A percentile compares a stretch with the other conserved stretches of the same genome.
Conservation (phyloP, 1,284 basidiomycete genomes). For the Neonothopanus nambi region DNA sequence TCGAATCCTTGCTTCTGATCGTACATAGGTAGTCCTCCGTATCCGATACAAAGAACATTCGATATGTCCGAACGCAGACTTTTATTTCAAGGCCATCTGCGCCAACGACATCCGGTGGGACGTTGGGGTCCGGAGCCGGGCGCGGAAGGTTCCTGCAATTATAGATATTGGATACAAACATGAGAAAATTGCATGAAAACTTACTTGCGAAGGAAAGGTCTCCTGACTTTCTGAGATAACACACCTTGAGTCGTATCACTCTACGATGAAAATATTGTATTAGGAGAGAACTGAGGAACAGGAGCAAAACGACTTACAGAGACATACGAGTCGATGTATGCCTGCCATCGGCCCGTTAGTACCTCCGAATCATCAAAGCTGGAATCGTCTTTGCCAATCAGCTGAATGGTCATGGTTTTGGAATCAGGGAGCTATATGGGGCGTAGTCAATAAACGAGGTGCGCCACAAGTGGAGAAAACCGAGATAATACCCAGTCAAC, state of each 20-base stretch:
- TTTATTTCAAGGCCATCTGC: conserved; percentile 75
- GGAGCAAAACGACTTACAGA: conserved; percentile 50
- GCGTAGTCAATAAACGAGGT: conserved; percentile 16
- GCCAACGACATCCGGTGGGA: conserved; percentile 43
- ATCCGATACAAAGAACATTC: conserved; percentile 78
- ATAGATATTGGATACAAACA: neutral
- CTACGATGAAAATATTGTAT: conserved; percentile 36
- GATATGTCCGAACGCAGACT: conserved; percentile 83
- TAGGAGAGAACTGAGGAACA: neutral
- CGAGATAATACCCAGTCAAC: conserved; percentile 84
- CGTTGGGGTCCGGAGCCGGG: conserved; percentile 27
- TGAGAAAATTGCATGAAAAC: conserved; percentile 22
- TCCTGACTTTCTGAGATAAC: conserved; percentile 50
- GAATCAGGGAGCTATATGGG: conserved; percentile 60
- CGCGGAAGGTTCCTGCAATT: conserved; percentile 44
- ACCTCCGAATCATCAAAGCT: conserved; percentile 86
- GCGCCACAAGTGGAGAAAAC: neutral
- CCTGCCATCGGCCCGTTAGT: conserved; percentile 81
- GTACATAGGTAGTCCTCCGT: conserved; percentile 70
- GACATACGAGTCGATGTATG: conserved; percentile 88
- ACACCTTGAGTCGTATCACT: conserved; percentile 55
- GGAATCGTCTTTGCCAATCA: conserved; percentile 89
- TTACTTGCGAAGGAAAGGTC: conserved; percentile 77
- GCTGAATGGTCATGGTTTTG: conserved; percentile 78
- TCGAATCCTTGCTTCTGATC: conserved; percentile 21